A percentile compares a stretch with the other conserved stretches of the same genome.
These are phyloP conservation scores for Paramyrothecium roridum DNA, from an alignment of 2,329 filamentous ascomycete species.

Conservation along the genomic window DNA sequence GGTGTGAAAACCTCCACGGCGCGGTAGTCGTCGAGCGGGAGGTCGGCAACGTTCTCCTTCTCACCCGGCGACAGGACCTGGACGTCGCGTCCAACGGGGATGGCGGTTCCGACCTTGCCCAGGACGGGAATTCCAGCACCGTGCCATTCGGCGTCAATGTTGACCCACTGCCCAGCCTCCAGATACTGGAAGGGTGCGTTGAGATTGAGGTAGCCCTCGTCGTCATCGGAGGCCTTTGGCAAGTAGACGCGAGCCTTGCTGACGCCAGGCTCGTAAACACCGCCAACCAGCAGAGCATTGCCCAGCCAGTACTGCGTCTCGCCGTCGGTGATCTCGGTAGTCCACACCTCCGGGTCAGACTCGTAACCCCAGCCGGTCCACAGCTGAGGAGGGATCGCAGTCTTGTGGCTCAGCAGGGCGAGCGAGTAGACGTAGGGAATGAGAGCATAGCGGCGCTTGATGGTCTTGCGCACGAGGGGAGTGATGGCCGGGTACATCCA, in stretches of 20 bases:
- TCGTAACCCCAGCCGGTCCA: constrained; percentile 76
- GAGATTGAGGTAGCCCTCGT: constrained; percentile 60
- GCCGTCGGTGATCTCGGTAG: constrained; percentile 52
- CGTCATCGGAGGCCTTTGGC: constrained; percentile 49
- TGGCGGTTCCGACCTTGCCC: constrained; percentile 32
- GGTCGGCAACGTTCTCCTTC: constrained; percentile 31
- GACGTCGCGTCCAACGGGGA: constrained; percentile 34
- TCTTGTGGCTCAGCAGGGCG: constrained; percentile 57
- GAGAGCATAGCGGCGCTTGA: constrained; percentile 68
- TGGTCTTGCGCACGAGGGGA: constrained; percentile 58
- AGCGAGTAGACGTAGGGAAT: constrained; percentile 70
- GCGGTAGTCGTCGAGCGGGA: constrained; percentile 38
- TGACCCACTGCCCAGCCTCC: constrained; percentile 36
- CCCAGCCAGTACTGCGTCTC: constrained; percentile 75
- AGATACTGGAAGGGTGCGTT: constrained; percentile 59
- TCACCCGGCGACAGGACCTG: constrained; percentile 31
- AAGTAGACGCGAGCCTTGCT: constrained; percentile 58
- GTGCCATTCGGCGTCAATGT: constrained; percentile 38
- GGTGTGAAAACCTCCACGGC: constrained; percentile 41
- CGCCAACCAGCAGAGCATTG: constrained; percentile 61
- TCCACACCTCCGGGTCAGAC: constrained; percentile 64
- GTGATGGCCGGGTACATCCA: constrained; percentile 74
- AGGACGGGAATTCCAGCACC: constrained; percentile 36
- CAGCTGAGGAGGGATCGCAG: constrained; percentile 61
- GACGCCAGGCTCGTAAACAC: constrained; percentile 61